Base-by-base conservation (phyloP, 768 basidiomycete genomes). In the Pleurotus platypus region DNA sequence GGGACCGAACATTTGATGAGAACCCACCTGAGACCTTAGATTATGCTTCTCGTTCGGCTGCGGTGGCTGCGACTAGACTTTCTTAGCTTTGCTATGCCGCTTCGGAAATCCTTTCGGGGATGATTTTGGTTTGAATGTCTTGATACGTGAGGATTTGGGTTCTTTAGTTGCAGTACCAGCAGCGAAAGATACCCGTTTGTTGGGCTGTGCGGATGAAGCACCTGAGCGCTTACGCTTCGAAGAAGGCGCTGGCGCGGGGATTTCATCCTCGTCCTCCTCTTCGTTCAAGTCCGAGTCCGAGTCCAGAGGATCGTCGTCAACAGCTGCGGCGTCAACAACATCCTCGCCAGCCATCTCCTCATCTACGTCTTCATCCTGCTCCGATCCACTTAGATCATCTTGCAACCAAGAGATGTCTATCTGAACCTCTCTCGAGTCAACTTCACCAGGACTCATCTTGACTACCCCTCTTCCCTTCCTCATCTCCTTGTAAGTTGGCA, bases 401-500 rank as follows among this genome's bases (percentile, higher is more conserved):
- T 72, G 75, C 48, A 71, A 69, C 76, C 79, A 82, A 67, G 61
- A 70, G 71, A 68, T 75, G 61, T 72, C 74, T 61, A 69, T 60
- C 68, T 57, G 69, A 53, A 62, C 72, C 64, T 67, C 75, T 74
- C 70, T 76, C 62, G 61, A 66, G 69, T 73, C 78, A 60, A 67
- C 56, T 40, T 63, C 64, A 20, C 73, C 72, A 9, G 70, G 35
- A 20, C 66, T 62, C 46, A 82, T 69, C 66, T 75, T 85, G 49
- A 95, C 82, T 60, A 90, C 63, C 9, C 85, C 87, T 0, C 71
- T 77, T 2, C 68, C 66, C 61, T 81, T 84, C 60, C 89, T 79
- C 66, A 90, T 75, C 65, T 91, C 89, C 69, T 87, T 90, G 61
- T 86, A 76, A 16, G 81, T 76, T 46, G 66, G 67, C 51, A 85